A percentile compares a stretch with the other conserved stretches of the same genome.
Evolutionary conservation across 2,329 filamentous ascomycete species (phyloP).

Genomic region (Cryphonectria parasitica): DNA sequence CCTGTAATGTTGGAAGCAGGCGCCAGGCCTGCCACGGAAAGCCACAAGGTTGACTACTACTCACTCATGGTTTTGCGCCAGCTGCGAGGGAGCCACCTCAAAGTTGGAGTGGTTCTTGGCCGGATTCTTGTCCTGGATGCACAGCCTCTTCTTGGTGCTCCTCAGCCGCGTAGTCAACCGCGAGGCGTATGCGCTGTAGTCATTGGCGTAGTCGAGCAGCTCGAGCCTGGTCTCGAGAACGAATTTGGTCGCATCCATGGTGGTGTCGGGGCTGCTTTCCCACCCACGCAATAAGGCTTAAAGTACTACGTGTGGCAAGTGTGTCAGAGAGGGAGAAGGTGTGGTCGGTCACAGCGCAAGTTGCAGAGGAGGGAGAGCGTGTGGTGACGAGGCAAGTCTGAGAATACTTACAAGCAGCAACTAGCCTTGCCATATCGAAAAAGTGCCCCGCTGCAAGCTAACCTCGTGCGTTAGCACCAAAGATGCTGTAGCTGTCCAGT

Average conservation of each 20-base stretch:
- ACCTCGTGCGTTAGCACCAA: background rate
- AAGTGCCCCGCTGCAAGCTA: constrained; percentile 25
- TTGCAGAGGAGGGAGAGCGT: background rate
- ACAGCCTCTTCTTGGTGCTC: constrained; percentile 82
- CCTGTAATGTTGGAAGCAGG: background rate
- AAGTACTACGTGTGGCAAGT: background rate
- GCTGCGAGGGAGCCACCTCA: constrained; percentile 72
- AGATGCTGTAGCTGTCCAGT: background rate
- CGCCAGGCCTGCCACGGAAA: background rate
- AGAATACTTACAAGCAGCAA: background rate
- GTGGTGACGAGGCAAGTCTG: background rate
- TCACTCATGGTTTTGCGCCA: constrained; percentile 77
- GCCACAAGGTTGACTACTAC: constrained; percentile 32
- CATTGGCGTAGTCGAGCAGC: constrained; percentile 77
- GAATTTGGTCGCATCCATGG: constrained; percentile 90
- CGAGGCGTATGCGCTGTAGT: constrained; percentile 83
- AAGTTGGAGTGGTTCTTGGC: constrained; percentile 80
- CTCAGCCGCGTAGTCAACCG: constrained; percentile 81
- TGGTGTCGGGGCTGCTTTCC: constrained; percentile 14
- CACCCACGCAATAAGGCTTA: background rate
- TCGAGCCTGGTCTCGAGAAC: constrained; percentile 79
- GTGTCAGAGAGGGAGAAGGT: background rate
- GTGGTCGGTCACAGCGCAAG: background rate
- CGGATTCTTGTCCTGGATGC: constrained; percentile 80
- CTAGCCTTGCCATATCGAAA: background rate